Evolutionary conservation across 371 early-diverging fungal genomes (phyloP), one percentile per base, ranked within the genome.

Genomic region (Quaeritorhiza haematococci): DNA sequence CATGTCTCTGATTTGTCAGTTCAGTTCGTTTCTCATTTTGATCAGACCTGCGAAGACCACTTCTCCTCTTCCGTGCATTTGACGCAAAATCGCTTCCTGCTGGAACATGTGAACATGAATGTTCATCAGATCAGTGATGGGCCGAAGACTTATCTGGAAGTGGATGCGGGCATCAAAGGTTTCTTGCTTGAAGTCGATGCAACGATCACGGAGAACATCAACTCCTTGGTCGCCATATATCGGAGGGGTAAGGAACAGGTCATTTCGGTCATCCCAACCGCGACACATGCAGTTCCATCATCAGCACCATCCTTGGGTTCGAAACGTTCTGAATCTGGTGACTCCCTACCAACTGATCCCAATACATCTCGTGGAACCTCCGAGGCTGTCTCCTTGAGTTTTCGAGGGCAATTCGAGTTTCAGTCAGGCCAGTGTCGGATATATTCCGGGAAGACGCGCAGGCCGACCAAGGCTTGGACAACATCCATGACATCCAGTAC

Each of bases 111-210:
- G 61, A 30, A 63, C 29, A 32, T 30, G 19, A n/a, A 33, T 44
- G 8, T 62, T 38, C 21, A 10, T 29, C 28, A 24, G 33, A 19
- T 29, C 3, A 38, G 30, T 19, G 7, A 32, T 28, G 5, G 19
- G 17, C 30, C 19, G 19, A 10, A 8, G 8, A 28, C 8, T 32
- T 59, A 66, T 1, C 55, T 87, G 3, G 69, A 72, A 21, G 69
- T 83, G n/a, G 78, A 87, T 64, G 83, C 87, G 1, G 50, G 75
- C 10, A 83, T 86, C 2, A 73, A 76, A 32, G 88, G 88, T 0
- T 84, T 87, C 53, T 82, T 80, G 42, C 64, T 87, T 3, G 82
- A 87, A 53, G 65, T 88, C 21, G 86, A 87, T 50, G 80, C 84
- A 1, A 66, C 75, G 0, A 78, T 91, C 58, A 80, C 86, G 0